Evolutionary conservation across 2,329 filamentous ascomycete genomes (phyloP).

Genomic region (Xylariaceae sp.): DNA sequence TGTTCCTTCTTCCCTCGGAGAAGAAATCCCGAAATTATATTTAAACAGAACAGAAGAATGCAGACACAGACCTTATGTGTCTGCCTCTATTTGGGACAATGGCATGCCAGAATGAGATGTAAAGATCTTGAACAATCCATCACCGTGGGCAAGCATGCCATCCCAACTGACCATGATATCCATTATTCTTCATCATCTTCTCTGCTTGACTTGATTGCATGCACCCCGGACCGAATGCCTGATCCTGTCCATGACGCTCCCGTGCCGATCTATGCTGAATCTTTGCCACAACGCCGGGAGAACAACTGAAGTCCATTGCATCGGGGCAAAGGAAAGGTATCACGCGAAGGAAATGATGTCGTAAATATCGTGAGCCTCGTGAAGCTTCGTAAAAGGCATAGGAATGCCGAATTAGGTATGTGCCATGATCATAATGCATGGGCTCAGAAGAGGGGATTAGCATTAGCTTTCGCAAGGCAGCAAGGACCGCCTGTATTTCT

Average conservation of each 20-base stretch:
- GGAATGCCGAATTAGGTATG: conserved; percentile 19
- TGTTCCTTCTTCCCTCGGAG: background rate
- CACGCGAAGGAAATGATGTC: conserved; percentile 12
- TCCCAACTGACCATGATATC: background rate
- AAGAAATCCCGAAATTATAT: conserved; percentile 4
- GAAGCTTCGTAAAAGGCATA: conserved; percentile 23
- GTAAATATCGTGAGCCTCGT: conserved; percentile 25
- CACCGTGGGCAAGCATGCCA: background rate
- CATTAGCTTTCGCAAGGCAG: background rate
- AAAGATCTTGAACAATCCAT: conserved; percentile 6
- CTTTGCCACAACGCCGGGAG: conserved; percentile 21
- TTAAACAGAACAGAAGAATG: conserved; percentile 14
- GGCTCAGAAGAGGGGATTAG: conserved; percentile 4
- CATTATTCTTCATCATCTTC: conserved; percentile 7
- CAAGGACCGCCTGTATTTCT: background rate
- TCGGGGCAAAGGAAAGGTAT: conserved; percentile 9
- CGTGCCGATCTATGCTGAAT: conserved; percentile 11
- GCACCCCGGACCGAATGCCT: conserved; percentile 19
- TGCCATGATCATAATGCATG: conserved; percentile 13
- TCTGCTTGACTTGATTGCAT: conserved; percentile 2
- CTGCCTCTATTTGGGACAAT: background rate
- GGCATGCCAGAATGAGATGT: conserved; percentile 12
- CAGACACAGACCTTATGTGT: background rate
- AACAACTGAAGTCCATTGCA: conserved; percentile 10
- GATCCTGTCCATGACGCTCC: background rate